These are phyloP conservation scores for Botrytis galanthina DNA, from an alignment of 2,329 filamentous ascomycete species.

Conservation along the genomic window DNA sequence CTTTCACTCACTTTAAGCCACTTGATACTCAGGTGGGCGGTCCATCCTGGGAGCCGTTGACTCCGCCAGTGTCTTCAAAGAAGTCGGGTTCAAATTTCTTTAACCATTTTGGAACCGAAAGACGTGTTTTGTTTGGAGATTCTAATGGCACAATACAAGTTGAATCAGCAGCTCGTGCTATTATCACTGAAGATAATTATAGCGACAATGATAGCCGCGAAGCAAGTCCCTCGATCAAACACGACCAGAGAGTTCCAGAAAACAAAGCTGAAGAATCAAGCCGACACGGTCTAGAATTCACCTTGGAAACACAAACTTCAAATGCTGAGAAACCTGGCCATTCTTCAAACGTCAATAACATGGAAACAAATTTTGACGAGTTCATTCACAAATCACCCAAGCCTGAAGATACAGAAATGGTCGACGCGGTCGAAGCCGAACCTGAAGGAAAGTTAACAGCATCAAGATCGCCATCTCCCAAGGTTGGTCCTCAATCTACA, in stretches of 20 bases:
- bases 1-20: not conserved
- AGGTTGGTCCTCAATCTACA: not conserved
- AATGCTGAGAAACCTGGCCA: not conserved
- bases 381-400: not conserved
- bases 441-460: not conserved
- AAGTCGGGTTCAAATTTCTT: not conserved
- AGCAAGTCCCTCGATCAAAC: not conserved
- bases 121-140: not conserved
- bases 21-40: not conserved
- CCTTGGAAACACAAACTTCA: not conserved
- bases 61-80: not conserved
- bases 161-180: not conserved
- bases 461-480: not conserved
- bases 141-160: not conserved
- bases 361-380: constrained; percentile 1
- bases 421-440: not conserved
- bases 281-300: not conserved
- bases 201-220: constrained; percentile 3
- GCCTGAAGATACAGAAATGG: constrained; percentile 4
- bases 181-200: not conserved
- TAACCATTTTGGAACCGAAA: not conserved
- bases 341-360: not conserved
- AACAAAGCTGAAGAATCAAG: not conserved
- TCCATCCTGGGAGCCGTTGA: constrained; percentile 5
- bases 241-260: not conserved